Conservation (phyloP, 805 yeast genomes). For the Huiozyma sinensis region DNA sequence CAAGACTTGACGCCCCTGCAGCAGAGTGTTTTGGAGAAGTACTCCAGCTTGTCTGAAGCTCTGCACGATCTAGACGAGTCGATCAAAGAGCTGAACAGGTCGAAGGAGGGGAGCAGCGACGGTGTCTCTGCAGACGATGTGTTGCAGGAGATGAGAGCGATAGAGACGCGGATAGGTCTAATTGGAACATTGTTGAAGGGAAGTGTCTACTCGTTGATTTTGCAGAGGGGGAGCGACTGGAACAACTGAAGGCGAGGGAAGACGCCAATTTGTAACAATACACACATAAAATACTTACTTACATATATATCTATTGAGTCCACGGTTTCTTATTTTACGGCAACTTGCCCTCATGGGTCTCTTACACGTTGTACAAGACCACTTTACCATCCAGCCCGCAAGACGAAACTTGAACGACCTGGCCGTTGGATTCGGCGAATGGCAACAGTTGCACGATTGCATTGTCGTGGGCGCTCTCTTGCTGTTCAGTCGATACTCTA, state of each 20-base stretch:
- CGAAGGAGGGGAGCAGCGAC: background rate
- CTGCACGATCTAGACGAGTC: slow-evolving; percentile 22
- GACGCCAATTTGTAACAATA: background rate
- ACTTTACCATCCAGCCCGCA: slow-evolving; percentile 89
- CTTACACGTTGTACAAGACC: slow-evolving; percentile 55
- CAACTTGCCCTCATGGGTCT: background rate
- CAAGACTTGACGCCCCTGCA: slow-evolving; percentile 18
- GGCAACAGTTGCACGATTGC: slow-evolving; percentile 62
- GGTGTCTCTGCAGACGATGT: slow-evolving; percentile 27
- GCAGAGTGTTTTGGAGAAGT: slow-evolving; percentile 23
- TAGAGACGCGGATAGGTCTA: slow-evolving; percentile 53
- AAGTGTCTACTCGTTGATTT: slow-evolving; percentile 54
- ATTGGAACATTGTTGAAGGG: slow-evolving; percentile 60
- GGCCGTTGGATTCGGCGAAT: slow-evolving; percentile 36
- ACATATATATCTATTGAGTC: background rate
- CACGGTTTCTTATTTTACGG: background rate
- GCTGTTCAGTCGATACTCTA: slow-evolving; percentile 40
- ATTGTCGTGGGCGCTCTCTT: slow-evolving; percentile 79
- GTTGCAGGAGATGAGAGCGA: slow-evolving; percentile 41
- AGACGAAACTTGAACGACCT: slow-evolving; percentile 51
- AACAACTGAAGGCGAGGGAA: background rate
- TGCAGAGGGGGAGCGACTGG: slow-evolving; percentile 35
- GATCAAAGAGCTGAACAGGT: slow-evolving; percentile 15
- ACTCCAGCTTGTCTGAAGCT: slow-evolving; percentile 19
- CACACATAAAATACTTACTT: background rate